Conservation (phyloP, 805 yeast genomes). For the Ogataea polymorpha region DNA sequence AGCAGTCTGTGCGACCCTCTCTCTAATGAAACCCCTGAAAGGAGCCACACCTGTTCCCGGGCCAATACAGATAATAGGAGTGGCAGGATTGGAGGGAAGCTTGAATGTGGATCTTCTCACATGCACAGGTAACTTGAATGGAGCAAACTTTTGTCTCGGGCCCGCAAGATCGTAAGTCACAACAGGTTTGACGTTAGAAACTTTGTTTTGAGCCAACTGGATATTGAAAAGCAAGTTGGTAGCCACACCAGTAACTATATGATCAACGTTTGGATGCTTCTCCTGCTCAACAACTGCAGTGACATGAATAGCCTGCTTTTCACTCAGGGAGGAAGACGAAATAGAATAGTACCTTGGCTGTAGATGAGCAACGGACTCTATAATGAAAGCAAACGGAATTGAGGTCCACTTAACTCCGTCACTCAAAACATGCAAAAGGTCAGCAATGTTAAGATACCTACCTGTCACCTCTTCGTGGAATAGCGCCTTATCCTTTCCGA, state of each 20-base stretch:
- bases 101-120: slow-evolving; percentile 94
- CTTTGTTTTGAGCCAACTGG: slow-evolving; percentile 55
- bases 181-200: slow-evolving; percentile 36
- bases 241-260: slow-evolving; percentile 75
- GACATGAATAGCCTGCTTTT: slow-evolving; percentile 70
- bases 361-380: slow-evolving; percentile 76
- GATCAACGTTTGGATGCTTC: slow-evolving; percentile 30
- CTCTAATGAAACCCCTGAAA: slow-evolving; percentile 91
- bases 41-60: slow-evolving; percentile 99
- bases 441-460: slow-evolving; percentile 69
- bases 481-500: slow-evolving; percentile 64
- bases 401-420: slow-evolving; percentile 62
- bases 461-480: slow-evolving; percentile 66
- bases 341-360: slow-evolving; percentile 96
- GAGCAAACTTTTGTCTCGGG: slow-evolving; percentile 59
- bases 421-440: slow-evolving; percentile 62
- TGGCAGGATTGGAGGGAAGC: slow-evolving; percentile 78
- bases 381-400: slow-evolving; percentile 80
- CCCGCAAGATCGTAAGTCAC: slow-evolving; percentile 75
- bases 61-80: slow-evolving; percentile 89
- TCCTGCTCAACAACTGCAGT: slow-evolving; percentile 91
- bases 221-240: slow-evolving; percentile 82
- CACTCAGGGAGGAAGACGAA: slow-evolving; percentile 80
- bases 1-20: slow-evolving; percentile 59
- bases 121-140: slow-evolving; percentile 79